Evolutionary conservation across 1,284 basidiomycete genomes (phyloP).

Genomic region (Phylloporus sp.): DNA sequence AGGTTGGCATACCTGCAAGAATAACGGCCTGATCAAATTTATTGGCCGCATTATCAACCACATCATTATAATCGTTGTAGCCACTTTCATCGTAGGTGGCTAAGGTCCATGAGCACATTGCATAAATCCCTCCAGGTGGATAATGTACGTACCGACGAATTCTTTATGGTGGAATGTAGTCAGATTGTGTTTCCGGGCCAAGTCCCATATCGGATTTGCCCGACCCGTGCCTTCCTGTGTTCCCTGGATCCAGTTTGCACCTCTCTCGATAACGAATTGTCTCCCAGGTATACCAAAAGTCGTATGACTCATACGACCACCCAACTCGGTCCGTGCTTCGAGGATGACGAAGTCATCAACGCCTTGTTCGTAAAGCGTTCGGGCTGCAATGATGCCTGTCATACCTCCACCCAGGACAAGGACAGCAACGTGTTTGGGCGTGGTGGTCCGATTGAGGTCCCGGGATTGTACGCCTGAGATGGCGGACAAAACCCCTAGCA

Average conservation of each 20-base stretch:
- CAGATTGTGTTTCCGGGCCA: no score
- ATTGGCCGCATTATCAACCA: constrained; percentile 11
- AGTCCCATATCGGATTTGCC: constrained; percentile 65
- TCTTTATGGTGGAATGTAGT: constrained; percentile 48
- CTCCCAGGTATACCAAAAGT: constrained; percentile 44
- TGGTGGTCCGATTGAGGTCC: background rate
- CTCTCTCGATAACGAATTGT: constrained; percentile 55
- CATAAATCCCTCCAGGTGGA: background rate
- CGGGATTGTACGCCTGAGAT: constrained; percentile 1
- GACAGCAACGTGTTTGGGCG: no score
- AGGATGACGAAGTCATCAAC: no score
- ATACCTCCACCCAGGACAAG: no score
- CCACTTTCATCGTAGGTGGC: no score
- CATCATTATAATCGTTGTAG: constrained; percentile 14
- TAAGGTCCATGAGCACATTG: background rate
- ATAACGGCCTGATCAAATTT: constrained; percentile 10
- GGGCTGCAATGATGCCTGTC: no score
- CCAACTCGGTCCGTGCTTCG: constrained; percentile 59
- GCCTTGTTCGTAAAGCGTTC: no score
- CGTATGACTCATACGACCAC: constrained; percentile 58
- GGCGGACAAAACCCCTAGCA: constrained; percentile 4
- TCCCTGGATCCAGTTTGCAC: constrained; percentile 75
- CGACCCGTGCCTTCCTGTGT: constrained; percentile 53
- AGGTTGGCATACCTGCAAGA: constrained; percentile 1
- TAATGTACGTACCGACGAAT: constrained; percentile 46